phyloP scores from a whole-genome alignment of 140 eudicot genomes.

The Oenanthe javanica region DNA sequence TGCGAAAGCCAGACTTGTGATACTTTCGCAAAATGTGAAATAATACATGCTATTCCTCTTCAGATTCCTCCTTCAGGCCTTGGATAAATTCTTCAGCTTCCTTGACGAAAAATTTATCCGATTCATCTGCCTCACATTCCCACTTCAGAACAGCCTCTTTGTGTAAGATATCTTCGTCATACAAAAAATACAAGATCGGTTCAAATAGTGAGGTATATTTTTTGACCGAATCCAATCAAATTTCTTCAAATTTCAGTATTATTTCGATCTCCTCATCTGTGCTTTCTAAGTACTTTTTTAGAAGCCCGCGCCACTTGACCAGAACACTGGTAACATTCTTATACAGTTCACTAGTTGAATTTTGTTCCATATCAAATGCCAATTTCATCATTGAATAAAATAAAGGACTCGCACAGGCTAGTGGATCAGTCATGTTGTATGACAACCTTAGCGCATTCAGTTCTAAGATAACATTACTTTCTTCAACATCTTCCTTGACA shows the following conservation, averaged over 20 bases:
- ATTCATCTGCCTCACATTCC: not conserved
- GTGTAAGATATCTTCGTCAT: not conserved
- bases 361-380: constrained; percentile 45
- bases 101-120: not conserved
- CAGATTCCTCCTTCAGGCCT: too few species aligned
- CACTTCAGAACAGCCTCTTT: not conserved
- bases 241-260: too few species aligned
- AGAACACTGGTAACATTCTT: not conserved
- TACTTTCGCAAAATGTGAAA: too few species aligned
- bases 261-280: too few species aligned
- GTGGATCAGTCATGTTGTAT: constrained; percentile 44
- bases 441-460: constrained; percentile 75
- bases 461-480: constrained; percentile 67
- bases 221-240: not conserved
- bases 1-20: too few species aligned
- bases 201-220: not conserved
- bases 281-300: too few species aligned
- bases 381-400: constrained; percentile 73
- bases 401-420: constrained; percentile 69
- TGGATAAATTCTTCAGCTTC: not conserved
- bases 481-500: constrained; percentile 60
- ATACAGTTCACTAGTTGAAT: constrained; percentile 26
- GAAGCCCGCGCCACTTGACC: too few species aligned
- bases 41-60: too few species aligned
- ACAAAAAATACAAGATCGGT: not conserved